Base-by-base conservation (phyloP, 148 eudicot genomes). In the Bassia scoparia region DNA sequence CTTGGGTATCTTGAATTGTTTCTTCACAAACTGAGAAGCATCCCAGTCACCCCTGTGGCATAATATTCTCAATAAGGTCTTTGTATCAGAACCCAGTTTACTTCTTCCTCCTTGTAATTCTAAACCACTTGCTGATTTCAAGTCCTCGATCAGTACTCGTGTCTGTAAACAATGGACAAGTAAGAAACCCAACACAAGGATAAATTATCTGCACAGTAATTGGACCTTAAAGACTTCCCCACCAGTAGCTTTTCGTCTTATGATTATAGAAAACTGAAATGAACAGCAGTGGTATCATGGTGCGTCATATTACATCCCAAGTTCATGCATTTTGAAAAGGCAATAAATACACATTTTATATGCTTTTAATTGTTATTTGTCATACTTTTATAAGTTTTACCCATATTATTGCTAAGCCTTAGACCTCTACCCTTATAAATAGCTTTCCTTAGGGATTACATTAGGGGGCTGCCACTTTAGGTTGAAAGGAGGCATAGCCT, bases 21-120 rank as follows among this genome's bases (percentile, higher is more conserved):
- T 96, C 86, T 96, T 96, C 70, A 96, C 87, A 84, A 86, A 92
- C 71, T 92, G 99, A 74, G 99, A 96, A 63, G 97, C 92, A 82
- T 96, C 99, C 0, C 89, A 92, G 65, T 92, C 97, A 18, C 87
- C 80, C 59, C 99, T 84, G 77, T 96, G 99, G 74, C 99, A 92
- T 70, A 96, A 76, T 82, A 96, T 81, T 82, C 99, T 83, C 74
- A 96, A 70, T 53, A 96, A 82, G 43, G 95, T 92, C 72, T 89
- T 81, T 11, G 87, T 61, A 83, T 96, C 99, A 17, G 92, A 82
- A 53, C 96, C 99, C 74, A 96, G 63, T 80, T 84, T 92, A 80
- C 89, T 85, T 83, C 81, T 81, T 12, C 90, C 84, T 12, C 96
- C 93, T 37, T 85, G 88, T 81, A 78, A 66, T 50, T 86, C 97